Evolutionary conservation across 2,329 filamentous ascomycete species (phyloP).

Genomic region (Penicillium sp.): DNA sequence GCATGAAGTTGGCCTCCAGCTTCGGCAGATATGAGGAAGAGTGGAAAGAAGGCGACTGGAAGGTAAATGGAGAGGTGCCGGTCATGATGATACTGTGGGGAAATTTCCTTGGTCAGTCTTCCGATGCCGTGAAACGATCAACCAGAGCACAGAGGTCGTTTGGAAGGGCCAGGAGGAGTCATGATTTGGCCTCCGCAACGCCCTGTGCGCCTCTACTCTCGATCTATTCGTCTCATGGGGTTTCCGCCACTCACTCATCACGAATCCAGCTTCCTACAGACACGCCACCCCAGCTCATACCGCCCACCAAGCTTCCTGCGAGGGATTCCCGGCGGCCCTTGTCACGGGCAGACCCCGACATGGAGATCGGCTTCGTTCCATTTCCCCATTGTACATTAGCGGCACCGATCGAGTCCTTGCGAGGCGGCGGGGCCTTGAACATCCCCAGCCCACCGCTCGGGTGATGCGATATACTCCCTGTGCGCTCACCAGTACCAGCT

Average conservation of each 20-base stretch:
- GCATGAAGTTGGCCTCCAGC: conserved; percentile 96
- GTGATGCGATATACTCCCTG: conserved; percentile 53
- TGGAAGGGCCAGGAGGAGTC: neutral
- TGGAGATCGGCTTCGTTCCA: conserved; percentile 66
- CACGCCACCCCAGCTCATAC: conserved; percentile 96
- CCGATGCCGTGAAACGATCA: conserved; percentile 31
- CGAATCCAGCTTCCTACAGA: conserved; percentile 96
- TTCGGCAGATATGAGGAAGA: conserved; percentile 96
- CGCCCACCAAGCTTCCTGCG: conserved; percentile 69
- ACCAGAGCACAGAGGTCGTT: conserved; percentile 23
- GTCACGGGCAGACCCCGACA: conserved; percentile 57
- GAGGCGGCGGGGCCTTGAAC: conserved; percentile 50
- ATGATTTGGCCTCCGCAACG: neutral
- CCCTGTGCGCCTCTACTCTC: neutral
- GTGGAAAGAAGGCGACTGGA: conserved; percentile 93
- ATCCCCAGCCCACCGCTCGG: conserved; percentile 46
- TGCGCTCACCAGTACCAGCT: conserved; percentile 50
- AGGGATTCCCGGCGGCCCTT: conserved; percentile 64
- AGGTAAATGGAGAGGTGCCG: conserved; percentile 89
- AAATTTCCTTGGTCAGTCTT: conserved; percentile 38
- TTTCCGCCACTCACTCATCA: conserved; percentile 80
- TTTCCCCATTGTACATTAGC: conserved; percentile 61
- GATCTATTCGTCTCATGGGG: conserved; percentile 8
- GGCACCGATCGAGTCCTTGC: conserved; percentile 62
- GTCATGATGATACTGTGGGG: conserved; percentile 83